phyloP scores from a whole-genome alignment of 257 asterid genomes.

The Solanum medicagineum region DNA sequence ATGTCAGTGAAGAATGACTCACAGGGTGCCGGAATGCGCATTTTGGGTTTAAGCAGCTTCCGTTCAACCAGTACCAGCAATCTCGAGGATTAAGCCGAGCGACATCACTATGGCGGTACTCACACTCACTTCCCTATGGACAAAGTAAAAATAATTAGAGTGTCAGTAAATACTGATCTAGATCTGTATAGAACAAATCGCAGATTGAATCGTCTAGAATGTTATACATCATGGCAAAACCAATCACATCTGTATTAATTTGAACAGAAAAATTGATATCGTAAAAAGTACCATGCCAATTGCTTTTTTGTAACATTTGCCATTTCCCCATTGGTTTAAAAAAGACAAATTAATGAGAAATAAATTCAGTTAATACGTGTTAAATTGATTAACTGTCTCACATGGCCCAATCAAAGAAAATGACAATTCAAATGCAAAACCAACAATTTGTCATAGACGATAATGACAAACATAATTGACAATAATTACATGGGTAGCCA shows the following conservation, averaged over 20 bases:
- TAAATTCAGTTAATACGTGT: neutral
- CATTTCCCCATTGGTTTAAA: neutral
- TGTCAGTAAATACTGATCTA: neutral
- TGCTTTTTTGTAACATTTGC: neutral
- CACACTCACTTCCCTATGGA: constrained; percentile 74
- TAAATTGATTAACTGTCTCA: neutral
- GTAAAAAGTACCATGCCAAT: neutral
- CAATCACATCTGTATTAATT: neutral
- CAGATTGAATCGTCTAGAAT: neutral
- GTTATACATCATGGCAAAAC: neutral
- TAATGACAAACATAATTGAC: neutral
- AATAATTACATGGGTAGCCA: neutral
- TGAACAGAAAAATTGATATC: neutral
- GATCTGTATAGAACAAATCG: neutral
- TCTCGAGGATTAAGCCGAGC: constrained; percentile 87
- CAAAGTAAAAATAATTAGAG: neutral
- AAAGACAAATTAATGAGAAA: neutral
- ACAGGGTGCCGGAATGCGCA: constrained; percentile 88
- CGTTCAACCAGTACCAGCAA: constrained; percentile 78
- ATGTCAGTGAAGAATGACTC: constrained; percentile 13
- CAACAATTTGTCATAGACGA: neutral
- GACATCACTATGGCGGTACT: constrained; percentile 77
- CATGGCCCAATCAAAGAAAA: neutral
- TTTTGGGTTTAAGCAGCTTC: constrained; percentile 79
- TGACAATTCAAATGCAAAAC: neutral